Conservation (phyloP, 1,284 basidiomycete genomes). For the Rhodotorula sp. region DNA sequence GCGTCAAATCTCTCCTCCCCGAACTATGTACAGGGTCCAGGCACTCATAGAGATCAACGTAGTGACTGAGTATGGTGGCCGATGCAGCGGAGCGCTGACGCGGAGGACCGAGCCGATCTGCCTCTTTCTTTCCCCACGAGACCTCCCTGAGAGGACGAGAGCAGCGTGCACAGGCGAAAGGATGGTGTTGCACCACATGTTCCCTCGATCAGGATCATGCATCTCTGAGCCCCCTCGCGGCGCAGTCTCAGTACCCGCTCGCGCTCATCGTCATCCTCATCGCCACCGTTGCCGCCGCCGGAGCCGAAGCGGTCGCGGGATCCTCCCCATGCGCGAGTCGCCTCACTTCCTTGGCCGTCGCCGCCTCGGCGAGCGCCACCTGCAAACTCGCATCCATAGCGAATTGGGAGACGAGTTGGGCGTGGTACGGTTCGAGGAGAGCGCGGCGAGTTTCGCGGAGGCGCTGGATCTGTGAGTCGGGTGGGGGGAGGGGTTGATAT, state of each 20-base stretch:
- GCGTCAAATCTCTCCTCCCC: background rate
- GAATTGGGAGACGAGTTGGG: background rate
- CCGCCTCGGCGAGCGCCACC: background rate
- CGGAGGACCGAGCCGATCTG: too few species aligned
- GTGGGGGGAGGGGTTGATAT: too few species aligned
- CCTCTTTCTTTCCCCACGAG: too few species aligned
- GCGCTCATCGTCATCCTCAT: background rate
- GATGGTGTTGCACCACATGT: too few species aligned
- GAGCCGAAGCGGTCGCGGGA: background rate
- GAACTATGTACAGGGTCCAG: background rate
- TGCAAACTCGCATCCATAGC: background rate
- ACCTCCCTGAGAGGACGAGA: too few species aligned
- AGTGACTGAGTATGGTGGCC: too few species aligned
- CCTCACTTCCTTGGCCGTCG: background rate
- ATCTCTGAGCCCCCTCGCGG: background rate
- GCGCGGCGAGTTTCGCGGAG: slow-evolving; percentile 5
- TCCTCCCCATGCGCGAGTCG: slow-evolving; percentile 7
- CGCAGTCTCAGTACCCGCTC: background rate
- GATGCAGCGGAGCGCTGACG: too few species aligned
- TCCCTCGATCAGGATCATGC: too few species aligned
- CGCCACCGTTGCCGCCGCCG: background rate
- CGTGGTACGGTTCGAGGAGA: background rate
- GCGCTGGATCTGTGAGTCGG: slow-evolving; percentile 12
- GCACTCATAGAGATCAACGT: background rate
- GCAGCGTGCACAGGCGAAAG: too few species aligned